Evolutionary conservation across 345 rosid genomes (phyloP).

Genomic region (Eucalyptus fibrosa): DNA sequence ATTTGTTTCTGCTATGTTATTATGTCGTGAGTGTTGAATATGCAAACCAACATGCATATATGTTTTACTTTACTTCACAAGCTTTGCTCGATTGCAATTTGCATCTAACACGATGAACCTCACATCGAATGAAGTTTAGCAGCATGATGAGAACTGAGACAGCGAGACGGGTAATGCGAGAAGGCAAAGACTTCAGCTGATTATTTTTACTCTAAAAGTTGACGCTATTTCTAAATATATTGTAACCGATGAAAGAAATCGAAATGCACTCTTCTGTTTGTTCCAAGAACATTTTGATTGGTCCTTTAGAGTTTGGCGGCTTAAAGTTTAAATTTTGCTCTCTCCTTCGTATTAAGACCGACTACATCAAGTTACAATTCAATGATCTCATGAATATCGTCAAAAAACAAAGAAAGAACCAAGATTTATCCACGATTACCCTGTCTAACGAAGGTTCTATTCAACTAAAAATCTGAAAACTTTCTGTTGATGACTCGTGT

Average conservation of each 20-base stretch:
- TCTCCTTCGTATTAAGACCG: not conserved
- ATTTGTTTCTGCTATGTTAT: not conserved
- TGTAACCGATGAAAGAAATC: not conserved
- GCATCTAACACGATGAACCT: not conserved
- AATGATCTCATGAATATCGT: not conserved
- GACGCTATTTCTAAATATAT: not conserved
- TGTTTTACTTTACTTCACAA: not conserved
- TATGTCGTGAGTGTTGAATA: not conserved
- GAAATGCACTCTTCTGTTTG: not conserved
- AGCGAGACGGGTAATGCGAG: not conserved
- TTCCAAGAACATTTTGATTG: not conserved
- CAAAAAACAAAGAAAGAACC: not conserved
- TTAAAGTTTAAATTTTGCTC: not conserved
- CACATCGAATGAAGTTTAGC: not conserved
- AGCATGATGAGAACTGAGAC: not conserved
- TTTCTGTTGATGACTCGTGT: not conserved
- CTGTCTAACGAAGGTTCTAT: not conserved
- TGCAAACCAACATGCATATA: not conserved
- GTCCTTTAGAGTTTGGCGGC: not conserved
- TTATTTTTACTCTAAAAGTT: not conserved
- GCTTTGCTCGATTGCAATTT: not conserved
- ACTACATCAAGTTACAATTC: not conserved
- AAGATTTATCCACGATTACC: not conserved
- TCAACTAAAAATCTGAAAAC: not conserved
- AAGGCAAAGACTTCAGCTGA: not conserved